phyloP scores from a whole-genome alignment of 2,329 filamentous ascomycete genomes.

The Pseudogymnoascus sp. region DNA sequence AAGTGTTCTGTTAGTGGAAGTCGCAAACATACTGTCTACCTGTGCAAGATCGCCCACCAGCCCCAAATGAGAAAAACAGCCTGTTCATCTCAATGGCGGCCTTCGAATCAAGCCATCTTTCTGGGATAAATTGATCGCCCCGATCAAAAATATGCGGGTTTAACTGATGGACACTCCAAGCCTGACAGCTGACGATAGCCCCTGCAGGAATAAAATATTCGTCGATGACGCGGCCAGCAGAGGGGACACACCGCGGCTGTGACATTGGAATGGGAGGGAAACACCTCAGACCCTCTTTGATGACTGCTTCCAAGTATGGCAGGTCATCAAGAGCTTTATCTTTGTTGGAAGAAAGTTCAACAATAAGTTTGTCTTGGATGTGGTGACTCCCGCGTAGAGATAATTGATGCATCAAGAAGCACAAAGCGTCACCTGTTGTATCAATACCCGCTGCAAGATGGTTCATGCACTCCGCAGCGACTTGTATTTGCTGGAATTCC shows the following conservation, averaged over 20 bases:
- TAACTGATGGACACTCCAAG: conserved; percentile 53
- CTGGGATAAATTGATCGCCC: conserved; percentile 70
- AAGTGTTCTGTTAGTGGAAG: background rate
- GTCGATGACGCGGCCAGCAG: conserved; percentile 48
- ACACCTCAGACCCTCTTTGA: conserved; percentile 55
- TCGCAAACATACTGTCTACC: conserved; percentile 55
- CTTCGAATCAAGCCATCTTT: conserved; percentile 71
- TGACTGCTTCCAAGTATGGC: conserved; percentile 55
- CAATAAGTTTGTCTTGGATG: conserved; percentile 46
- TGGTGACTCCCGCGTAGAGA: conserved; percentile 50
- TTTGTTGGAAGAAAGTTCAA: conserved; percentile 43
- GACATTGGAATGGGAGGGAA: conserved; percentile 63
- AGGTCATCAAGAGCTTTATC: conserved; percentile 41
- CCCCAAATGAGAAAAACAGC: conserved; percentile 59
- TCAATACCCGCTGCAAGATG: conserved; percentile 69
- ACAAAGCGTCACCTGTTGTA: conserved; percentile 63
- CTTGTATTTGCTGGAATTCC: conserved; percentile 45
- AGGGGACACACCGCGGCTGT: conserved; percentile 53
- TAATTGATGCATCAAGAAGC: conserved; percentile 66
- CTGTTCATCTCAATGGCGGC: conserved; percentile 66
- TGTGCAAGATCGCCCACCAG: conserved; percentile 58
- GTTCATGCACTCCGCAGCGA: conserved; percentile 63
- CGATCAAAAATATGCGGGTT: conserved; percentile 66
- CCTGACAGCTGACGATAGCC: conserved; percentile 55
- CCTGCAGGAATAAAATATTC: conserved; percentile 46